A percentile compares a stretch with the other conserved stretches of the same genome.
These are phyloP conservation scores for Jaapia argillacea DNA, from an alignment of 768 basidiomycete species.

Conservation along the genomic window DNA sequence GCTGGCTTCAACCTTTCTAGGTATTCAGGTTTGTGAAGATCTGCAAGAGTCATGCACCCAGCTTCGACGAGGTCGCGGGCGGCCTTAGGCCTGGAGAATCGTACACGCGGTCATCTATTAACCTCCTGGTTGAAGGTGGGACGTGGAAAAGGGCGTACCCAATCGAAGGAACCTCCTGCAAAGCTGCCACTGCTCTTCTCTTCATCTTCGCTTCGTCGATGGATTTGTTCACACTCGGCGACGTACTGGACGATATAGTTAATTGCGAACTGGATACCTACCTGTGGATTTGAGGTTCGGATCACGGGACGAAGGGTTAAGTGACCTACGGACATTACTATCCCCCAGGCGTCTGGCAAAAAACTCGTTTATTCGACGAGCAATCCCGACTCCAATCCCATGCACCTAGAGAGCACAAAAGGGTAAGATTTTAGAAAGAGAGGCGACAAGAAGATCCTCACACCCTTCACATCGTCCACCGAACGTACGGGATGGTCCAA, in stretches of 20 bases:
- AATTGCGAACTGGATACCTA: too few relatives aligned
- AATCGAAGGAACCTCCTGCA: slow-evolving; percentile 33
- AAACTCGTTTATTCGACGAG: not conserved
- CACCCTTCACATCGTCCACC: slow-evolving; percentile 30
- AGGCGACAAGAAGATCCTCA: slow-evolving; percentile 10
- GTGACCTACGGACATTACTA: too few relatives aligned
- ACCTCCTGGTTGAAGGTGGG: not conserved
- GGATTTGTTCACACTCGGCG: slow-evolving; percentile 9
- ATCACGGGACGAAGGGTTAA: too few relatives aligned
- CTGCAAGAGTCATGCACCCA: slow-evolving; percentile 35
- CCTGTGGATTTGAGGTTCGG: too few relatives aligned
- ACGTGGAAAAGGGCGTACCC: slow-evolving; percentile 26
- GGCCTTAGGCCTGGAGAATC: slow-evolving; percentile 9
- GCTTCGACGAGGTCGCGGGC: slow-evolving; percentile 38
- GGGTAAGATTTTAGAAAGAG: not conserved
- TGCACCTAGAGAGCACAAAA: not conserved
- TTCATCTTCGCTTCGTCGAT: slow-evolving; percentile 16
- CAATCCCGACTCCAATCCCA: not conserved
- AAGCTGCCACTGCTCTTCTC: slow-evolving; percentile 16
- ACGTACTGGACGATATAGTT: slow-evolving; percentile 1
- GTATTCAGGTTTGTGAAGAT: slow-evolving; percentile 28
- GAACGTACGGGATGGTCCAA: slow-evolving; percentile 33
- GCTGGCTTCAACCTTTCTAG: slow-evolving; percentile 24
- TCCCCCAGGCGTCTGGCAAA: too few relatives aligned
- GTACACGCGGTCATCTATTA: not conserved